Percentiles rank a stretch among this genome's conserved stretches.
Conservation (phyloP, 805 yeast species). For the Starmerella etchellsii region DNA sequence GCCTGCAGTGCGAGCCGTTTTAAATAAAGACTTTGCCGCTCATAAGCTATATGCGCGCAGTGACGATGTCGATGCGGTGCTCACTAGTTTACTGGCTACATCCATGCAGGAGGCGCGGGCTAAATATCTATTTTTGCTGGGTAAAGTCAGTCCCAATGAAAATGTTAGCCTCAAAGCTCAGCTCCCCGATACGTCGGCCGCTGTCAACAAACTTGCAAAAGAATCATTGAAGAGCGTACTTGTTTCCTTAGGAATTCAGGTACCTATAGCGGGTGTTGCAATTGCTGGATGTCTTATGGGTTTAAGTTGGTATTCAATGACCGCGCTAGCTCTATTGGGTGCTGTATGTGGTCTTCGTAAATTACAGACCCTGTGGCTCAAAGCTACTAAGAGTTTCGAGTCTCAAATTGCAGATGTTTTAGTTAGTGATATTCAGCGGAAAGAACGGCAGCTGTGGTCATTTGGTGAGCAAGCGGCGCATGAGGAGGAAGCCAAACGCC, state of each 20-base stretch:
- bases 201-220: slow-evolving; percentile 22
- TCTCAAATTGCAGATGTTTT: slow-evolving; percentile 21
- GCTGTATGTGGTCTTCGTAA: slow-evolving; percentile 26
- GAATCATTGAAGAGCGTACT: slow-evolving; percentile 23
- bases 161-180: no score
- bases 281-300: slow-evolving; percentile 25
- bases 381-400: slow-evolving; percentile 19
- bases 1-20: slow-evolving; percentile 20
- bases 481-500: not conserved
- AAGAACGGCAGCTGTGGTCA: slow-evolving; percentile 24
- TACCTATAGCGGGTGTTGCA: slow-evolving; percentile 26
- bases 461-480: slow-evolving; percentile 23
- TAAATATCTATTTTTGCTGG: slow-evolving; percentile 25
- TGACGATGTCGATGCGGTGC: slow-evolving; percentile 28
- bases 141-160: slow-evolving; percentile 22
- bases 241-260: slow-evolving; percentile 26
- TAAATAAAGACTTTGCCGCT: slow-evolving; percentile 25
- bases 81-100: slow-evolving; percentile 11
- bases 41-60: slow-evolving; percentile 28
- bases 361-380: slow-evolving; percentile 28
- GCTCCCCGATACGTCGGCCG: not conserved
- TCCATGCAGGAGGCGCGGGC: slow-evolving; percentile 25
- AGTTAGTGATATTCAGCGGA: slow-evolving; percentile 20
- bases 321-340: slow-evolving; percentile 28
- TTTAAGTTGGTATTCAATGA: slow-evolving; percentile 26